Percentiles rank a stretch among this genome's conserved stretches.
phyloP scores from a whole-genome alignment of 2,329 filamentous ascomycete species.

The Claviceps quebecensis region DNA sequence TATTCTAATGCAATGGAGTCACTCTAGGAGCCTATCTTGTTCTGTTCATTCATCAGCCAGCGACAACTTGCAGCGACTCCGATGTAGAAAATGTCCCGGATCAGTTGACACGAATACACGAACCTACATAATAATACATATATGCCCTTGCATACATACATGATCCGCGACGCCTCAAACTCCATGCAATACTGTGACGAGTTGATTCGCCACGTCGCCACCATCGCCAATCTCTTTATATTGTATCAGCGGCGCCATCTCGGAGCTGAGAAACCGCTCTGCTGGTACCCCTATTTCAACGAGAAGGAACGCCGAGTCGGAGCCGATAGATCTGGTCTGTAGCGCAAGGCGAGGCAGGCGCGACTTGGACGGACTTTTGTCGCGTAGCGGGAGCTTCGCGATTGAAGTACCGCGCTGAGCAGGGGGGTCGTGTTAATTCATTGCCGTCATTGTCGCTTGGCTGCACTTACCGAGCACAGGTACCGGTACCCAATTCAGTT shows the following conservation, averaged over 20 bases:
- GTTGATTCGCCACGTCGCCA: slow-evolving; percentile 8
- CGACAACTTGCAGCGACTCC: not conserved
- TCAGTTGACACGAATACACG: not conserved
- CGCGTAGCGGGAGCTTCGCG: too few relatives aligned
- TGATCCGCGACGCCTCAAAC: slow-evolving; percentile 12
- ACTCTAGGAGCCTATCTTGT: slow-evolving; percentile 12
- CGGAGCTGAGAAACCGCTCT: slow-evolving; percentile 7
- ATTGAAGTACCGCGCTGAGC: too few relatives aligned
- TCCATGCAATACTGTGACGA: slow-evolving; percentile 13
- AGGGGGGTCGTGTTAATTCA: too few relatives aligned
- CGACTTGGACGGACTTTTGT: too few relatives aligned
- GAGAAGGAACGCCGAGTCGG: too few relatives aligned
- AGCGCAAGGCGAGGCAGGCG: too few relatives aligned
- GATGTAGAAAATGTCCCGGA: not conserved
- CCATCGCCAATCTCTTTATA: slow-evolving; percentile 9
- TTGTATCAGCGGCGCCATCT: slow-evolving; percentile 10
- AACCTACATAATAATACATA: not conserved
- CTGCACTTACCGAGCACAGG: too few relatives aligned
- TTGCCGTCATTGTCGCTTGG: too few relatives aligned
- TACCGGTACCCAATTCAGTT: too few relatives aligned
- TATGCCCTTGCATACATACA: not conserved
- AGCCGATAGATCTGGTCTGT: too few relatives aligned
- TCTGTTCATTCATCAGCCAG: slow-evolving; percentile 4
- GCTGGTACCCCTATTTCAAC: too few relatives aligned
- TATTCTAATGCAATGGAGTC: slow-evolving; percentile 12